These are phyloP conservation scores for Phycomyces blakesleeanus DNA, from an alignment of 192 early-diverging fungal genomes.

Conservation along the genomic window DNA sequence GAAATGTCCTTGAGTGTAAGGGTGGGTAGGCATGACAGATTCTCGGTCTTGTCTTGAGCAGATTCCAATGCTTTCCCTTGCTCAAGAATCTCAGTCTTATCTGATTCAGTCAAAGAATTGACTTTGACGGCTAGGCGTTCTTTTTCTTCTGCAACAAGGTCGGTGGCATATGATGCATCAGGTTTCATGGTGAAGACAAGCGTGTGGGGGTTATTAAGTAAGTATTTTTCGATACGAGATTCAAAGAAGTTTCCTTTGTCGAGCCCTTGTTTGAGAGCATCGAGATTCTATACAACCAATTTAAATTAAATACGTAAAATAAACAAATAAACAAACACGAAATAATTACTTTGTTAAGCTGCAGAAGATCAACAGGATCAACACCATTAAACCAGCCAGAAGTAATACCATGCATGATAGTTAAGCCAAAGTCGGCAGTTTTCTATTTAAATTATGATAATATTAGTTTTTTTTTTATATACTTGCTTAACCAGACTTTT, in stretches of 20 bases:
- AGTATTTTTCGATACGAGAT: conserved; percentile 66
- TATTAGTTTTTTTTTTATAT: neutral
- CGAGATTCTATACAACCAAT: conserved; percentile 51
- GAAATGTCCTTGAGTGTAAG: conserved; percentile 78
- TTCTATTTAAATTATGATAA: conserved; percentile 45
- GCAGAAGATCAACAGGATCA: conserved; percentile 79
- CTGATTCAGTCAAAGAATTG: conserved; percentile 50
- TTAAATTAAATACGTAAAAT: neutral
- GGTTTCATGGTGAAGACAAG: conserved; percentile 85
- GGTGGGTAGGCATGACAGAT: conserved; percentile 80
- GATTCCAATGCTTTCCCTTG: conserved; percentile 65
- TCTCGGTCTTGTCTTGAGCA: conserved; percentile 72
- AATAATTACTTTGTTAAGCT: conserved; percentile 62
- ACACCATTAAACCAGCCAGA: conserved; percentile 87
- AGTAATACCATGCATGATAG: conserved; percentile 69
- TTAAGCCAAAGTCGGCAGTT: conserved; percentile 84
- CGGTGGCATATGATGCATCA: conserved; percentile 55
- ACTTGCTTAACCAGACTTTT: neutral
- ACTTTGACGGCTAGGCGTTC: conserved; percentile 61
- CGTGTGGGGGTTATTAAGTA: conserved; percentile 75
- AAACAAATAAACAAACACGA: neutral
- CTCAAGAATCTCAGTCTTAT: conserved; percentile 56
- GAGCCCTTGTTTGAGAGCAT: conserved; percentile 60
- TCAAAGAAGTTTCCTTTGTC: conserved; percentile 69
- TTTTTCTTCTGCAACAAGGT: conserved; percentile 61